Percentiles rank a stretch among this genome's conserved stretches.
Evolutionary conservation across 2,329 filamentous ascomycete species (phyloP).

Genomic region (Ceratocystis huliohia): DNA sequence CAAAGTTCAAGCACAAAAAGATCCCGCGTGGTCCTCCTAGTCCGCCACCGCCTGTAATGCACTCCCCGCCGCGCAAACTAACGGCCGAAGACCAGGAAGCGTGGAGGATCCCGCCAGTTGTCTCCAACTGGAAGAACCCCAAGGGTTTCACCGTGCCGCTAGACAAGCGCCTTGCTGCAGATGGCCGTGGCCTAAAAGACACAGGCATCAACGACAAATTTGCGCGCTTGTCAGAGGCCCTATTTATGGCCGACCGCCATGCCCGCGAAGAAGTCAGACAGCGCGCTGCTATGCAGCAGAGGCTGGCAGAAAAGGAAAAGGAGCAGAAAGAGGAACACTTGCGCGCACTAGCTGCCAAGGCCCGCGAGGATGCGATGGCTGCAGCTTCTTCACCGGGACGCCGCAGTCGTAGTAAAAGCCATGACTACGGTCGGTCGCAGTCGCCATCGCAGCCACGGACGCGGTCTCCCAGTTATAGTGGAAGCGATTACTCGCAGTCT

Average conservation of each 20-base stretch:
- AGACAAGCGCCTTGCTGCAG: conserved; percentile 88
- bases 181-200: conserved; percentile 83
- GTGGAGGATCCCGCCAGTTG: conserved; percentile 76
- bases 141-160: conserved; percentile 95
- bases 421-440: conserved; percentile 8
- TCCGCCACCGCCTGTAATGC: conserved; percentile 86
- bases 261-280: conserved; percentile 92
- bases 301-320: conserved; percentile 93
- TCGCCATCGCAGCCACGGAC: neutral
- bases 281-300: conserved; percentile 86
- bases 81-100: conserved; percentile 95
- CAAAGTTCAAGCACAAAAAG: conserved; percentile 98
- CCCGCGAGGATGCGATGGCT: conserved; percentile 63
- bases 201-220: conserved; percentile 98
- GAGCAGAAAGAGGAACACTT: conserved; percentile 85
- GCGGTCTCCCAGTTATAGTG: conserved; percentile 25
- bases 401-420: conserved; percentile 5
- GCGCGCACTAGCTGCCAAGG: conserved; percentile 76
- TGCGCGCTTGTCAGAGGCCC: conserved; percentile 83
- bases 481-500: conserved; percentile 32
- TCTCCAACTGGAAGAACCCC: conserved; percentile 98
- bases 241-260: conserved; percentile 89
- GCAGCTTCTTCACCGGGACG: neutral
- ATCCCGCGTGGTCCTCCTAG: conserved; percentile 86
- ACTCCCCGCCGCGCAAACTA: conserved; percentile 84